Evolutionary conservation across 176 grass and related monocot species (phyloP).

Genomic region (Ensete glaucum): DNA sequence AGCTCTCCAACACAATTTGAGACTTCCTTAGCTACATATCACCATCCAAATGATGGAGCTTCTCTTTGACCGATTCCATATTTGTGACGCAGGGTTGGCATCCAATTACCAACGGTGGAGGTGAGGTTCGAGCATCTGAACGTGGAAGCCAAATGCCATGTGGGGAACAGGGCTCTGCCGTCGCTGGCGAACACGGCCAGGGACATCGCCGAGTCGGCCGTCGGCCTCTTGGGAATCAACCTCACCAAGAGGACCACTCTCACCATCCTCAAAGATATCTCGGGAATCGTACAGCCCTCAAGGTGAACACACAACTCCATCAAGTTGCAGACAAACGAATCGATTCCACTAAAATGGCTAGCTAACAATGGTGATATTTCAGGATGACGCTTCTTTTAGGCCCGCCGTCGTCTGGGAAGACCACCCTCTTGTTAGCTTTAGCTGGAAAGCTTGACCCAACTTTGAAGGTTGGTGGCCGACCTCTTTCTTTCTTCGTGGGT

Average conservation of each 20-base stretch:
- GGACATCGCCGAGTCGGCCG: constrained; percentile 43
- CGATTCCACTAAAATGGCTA: no score
- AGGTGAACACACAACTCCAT: constrained; percentile 17
- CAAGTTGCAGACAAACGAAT: no score
- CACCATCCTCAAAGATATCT: constrained; percentile 51
- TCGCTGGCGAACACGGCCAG: constrained; percentile 60
- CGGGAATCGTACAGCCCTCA: constrained; percentile 48
- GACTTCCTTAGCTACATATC: neutral
- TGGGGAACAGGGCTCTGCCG: constrained; percentile 72
- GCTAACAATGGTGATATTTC: neutral
- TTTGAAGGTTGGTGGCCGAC: constrained; percentile 19
- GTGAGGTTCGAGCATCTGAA: constrained; percentile 67
- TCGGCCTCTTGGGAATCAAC: constrained; percentile 34
- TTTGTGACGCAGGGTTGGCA: constrained; percentile 57
- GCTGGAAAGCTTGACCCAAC: constrained; percentile 72
- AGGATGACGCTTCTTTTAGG: constrained; percentile 91
- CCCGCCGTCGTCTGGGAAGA: constrained; percentile 92
- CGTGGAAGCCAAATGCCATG: constrained; percentile 55
- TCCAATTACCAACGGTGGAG: constrained; percentile 83
- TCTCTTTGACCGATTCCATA: no score
- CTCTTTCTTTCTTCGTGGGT: no score
- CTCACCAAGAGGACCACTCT: constrained; percentile 52
- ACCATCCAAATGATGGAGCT: no score
- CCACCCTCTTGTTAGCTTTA: constrained; percentile 69
- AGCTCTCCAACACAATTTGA: neutral